Conservation (phyloP, 108 stramenopile species). For the Epithemia pelagica region DNA sequence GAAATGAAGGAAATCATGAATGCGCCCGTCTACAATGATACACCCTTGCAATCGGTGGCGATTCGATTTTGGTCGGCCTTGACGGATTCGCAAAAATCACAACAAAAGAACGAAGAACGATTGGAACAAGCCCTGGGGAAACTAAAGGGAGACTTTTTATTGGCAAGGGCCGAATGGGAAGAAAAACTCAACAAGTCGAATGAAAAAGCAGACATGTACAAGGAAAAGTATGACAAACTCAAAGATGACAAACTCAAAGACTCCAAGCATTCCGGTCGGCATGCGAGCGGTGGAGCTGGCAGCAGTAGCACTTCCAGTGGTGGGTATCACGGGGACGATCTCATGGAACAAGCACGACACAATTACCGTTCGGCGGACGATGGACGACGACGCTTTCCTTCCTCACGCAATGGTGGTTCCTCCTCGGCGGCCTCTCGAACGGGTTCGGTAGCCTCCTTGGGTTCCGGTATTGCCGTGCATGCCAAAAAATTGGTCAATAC, state of each 20-base stretch:
- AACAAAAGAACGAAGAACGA: conserved; percentile 52
- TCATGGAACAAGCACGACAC: conserved; percentile 6
- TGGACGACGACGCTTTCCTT: neutral
- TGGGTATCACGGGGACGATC: conserved; percentile 2
- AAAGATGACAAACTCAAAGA: conserved; percentile 12
- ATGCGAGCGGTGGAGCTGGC: conserved; percentile 23
- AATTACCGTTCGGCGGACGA: neutral
- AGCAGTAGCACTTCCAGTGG: neutral
- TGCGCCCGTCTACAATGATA: conserved; percentile 74
- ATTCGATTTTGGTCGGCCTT: conserved; percentile 70
- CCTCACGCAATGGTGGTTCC: neutral
- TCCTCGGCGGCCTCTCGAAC: conserved; percentile 9
- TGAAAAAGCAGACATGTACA: conserved; percentile 30
- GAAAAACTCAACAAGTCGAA: conserved; percentile 39
- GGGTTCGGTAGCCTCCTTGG: conserved; percentile 44
- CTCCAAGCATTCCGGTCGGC: conserved; percentile 41
- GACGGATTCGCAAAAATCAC: conserved; percentile 48
- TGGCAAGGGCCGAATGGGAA: conserved; percentile 78
- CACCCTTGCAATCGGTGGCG: conserved; percentile 62
- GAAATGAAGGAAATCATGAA: conserved; percentile 83
- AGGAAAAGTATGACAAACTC: conserved; percentile 31
- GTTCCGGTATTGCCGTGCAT: conserved; percentile 40
- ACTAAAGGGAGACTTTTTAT: conserved; percentile 76
- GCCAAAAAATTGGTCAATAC: conserved; percentile 38
- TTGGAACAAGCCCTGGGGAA: conserved; percentile 73